phyloP scores from a whole-genome alignment of 2,329 filamentous ascomycete species.

The Trichoderma sp. region DNA sequence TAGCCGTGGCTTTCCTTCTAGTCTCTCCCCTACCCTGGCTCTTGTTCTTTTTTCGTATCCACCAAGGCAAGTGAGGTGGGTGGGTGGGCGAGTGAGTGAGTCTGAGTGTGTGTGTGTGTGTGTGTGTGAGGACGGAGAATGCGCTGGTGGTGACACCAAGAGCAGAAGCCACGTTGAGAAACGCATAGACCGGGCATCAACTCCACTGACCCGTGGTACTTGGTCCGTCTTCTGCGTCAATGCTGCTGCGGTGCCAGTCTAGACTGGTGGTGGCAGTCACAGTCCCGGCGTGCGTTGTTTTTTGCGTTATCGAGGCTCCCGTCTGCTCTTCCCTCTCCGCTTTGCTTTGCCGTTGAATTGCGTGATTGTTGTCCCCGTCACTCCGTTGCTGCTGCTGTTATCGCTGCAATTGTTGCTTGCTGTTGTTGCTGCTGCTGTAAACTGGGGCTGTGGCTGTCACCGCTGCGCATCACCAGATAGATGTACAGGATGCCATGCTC shows the following conservation, averaged over 20 bases:
- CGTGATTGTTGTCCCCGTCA: neutral
- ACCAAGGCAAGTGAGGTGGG: neutral
- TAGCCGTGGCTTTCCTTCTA: neutral
- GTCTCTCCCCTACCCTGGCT: neutral
- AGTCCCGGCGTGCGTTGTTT: neutral
- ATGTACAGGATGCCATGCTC: neutral
- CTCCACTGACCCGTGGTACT: slow-evolving; percentile 14
- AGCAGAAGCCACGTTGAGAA: slow-evolving; percentile 15
- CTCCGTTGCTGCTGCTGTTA: neutral
- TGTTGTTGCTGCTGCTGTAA: neutral
- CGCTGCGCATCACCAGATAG: neutral
- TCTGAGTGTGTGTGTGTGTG: neutral
- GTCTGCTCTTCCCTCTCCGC: neutral
- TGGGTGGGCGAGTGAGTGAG: neutral
- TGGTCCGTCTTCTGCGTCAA: slow-evolving; percentile 4
- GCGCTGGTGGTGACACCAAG: slow-evolving; percentile 14
- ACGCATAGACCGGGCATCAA: slow-evolving; percentile 19
- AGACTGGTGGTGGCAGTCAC: neutral
- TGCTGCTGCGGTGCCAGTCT: slow-evolving; percentile 15
- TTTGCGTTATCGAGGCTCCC: neutral
- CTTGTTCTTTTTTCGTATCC: neutral
- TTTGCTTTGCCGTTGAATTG: neutral
- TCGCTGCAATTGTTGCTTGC: neutral
- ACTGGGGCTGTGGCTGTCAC: neutral
- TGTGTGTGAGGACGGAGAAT: neutral